These are phyloP conservation scores for Fonsecaea pedrosoi DNA, from an alignment of 2,329 filamentous ascomycete species.

Conservation along the genomic window DNA sequence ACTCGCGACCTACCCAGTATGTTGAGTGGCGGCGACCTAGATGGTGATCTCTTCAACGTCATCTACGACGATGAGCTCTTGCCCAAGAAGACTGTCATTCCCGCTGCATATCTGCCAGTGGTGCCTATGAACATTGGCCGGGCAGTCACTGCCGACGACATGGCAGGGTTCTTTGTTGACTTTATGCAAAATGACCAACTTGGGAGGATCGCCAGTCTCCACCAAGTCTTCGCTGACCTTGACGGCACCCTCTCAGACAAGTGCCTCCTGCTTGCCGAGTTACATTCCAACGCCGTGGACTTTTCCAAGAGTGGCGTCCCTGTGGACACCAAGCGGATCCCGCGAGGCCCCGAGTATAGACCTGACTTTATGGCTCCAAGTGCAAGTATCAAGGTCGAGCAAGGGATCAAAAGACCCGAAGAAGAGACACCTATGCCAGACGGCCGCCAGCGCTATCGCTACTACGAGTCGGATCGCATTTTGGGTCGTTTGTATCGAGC, in stretches of 20 bases:
- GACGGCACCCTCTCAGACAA: slow-evolving; percentile 60
- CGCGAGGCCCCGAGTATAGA: slow-evolving; percentile 46
- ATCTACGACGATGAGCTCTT: slow-evolving; percentile 67
- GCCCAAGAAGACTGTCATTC: slow-evolving; percentile 46
- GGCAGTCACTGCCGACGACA: slow-evolving; percentile 67
- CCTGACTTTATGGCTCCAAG: slow-evolving; percentile 60
- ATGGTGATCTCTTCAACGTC: slow-evolving; percentile 81
- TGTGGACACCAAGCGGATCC: slow-evolving; percentile 56
- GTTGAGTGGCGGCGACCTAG: slow-evolving; percentile 81
- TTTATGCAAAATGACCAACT: slow-evolving; percentile 74
- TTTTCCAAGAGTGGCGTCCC: slow-evolving; percentile 76
- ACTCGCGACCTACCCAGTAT: slow-evolving; percentile 77
- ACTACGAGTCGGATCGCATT: slow-evolving; percentile 71
- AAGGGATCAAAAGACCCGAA: slow-evolving; percentile 25
- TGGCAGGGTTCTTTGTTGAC: slow-evolving; percentile 78
- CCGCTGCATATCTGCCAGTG: slow-evolving; percentile 74
- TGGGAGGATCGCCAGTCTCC: slow-evolving; percentile 68
- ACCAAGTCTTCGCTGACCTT: slow-evolving; percentile 69
- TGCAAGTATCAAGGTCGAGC: slow-evolving; percentile 52
- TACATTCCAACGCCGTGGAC: slow-evolving; percentile 76
- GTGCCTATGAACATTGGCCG: slow-evolving; percentile 65
- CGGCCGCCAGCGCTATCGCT: slow-evolving; percentile 50
- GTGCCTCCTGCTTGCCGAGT: slow-evolving; percentile 64
- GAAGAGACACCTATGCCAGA: slow-evolving; percentile 43
- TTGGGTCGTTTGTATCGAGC: slow-evolving; percentile 74